Base-by-base conservation (phyloP, 2,329 filamentous ascomycete genomes). In the Alternaria sp. region DNA sequence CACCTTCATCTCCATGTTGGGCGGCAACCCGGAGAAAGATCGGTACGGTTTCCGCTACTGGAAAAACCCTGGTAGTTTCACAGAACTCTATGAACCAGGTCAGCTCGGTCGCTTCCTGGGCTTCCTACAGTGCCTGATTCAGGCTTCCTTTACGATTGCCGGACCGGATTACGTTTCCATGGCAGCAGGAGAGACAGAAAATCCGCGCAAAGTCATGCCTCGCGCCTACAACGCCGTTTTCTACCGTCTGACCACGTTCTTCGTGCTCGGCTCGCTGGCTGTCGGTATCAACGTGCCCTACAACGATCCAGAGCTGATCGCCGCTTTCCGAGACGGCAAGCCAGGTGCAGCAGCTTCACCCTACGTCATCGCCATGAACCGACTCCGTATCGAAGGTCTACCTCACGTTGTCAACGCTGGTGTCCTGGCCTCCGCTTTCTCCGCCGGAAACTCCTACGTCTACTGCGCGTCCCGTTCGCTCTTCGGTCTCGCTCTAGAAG, bases 1-100 rank as follows among this genome's bases (percentile, higher is more conserved):
- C 81, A 95, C 93, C 3, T 93, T 97, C 73, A 85, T 96, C 67
- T 88, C 89, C 67, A 95, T 96, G 90, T 81, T 96, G 1, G 93
- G 93, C 8, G 93, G 91, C 3, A 96, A 95, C 69, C 93, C 93
- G 0, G 77, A 88, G 1, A 83, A 87, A 64, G 79, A 81, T 57
- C 73, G 75, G 13, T 81, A 78, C 60, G 83, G 83, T n/a, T 85
- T 85, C 70, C 76, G 82, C 3, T 82, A 83, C 68, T 85, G 83
- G 82, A 78, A 80, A 19, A 81, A 87, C 0, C 92, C 91, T 0
- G 92, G 92, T 1, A 84, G 91, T 0, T 94, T 95, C 75, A 85
- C 71, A 4, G 86, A 89, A 65, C 84, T 87, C 63, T 85, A 90
- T 51, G 89, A 91, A 74, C 86, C 82, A 0, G 92, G 91, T 0